Percentiles rank a stretch among this genome's conserved stretches.
Conservation (phyloP, 169 alveolate genomes). For the Babesia gibsoni region DNA sequence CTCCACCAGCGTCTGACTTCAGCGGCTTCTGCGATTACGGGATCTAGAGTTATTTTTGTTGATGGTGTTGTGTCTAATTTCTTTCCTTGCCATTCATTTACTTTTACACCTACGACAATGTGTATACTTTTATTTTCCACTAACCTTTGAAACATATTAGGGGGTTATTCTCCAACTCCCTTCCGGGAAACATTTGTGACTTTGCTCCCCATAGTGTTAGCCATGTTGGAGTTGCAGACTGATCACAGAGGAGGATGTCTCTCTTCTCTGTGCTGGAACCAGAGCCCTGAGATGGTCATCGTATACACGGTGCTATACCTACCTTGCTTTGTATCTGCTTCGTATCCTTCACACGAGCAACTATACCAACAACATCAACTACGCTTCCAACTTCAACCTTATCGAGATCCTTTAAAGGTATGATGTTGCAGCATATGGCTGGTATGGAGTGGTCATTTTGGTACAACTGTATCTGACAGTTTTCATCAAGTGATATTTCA, state of each 20-base stretch:
- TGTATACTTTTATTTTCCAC: neutral
- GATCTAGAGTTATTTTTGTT: constrained; percentile 67
- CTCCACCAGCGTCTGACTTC: constrained; percentile 70
- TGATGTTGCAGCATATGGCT: constrained; percentile 58
- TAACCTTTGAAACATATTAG: constrained; percentile 51
- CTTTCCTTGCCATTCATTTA: constrained; percentile 75
- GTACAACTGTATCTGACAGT: constrained; percentile 63
- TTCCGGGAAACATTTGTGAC: constrained; percentile 17
- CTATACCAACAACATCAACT: constrained; percentile 72
- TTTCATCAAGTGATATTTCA: constrained; percentile 71
- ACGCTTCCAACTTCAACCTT: constrained; percentile 55
- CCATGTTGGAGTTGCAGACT: constrained; percentile 63
- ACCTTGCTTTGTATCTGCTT: constrained; percentile 50
- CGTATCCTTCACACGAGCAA: constrained; percentile 12
- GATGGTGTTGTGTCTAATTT: constrained; percentile 65
- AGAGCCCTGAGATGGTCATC: constrained; percentile 43
- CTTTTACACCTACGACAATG: constrained; percentile 55
- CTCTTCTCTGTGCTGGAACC: constrained; percentile 68
- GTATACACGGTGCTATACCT: too few species aligned
- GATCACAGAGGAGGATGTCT: constrained; percentile 63
- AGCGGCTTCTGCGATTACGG: constrained; percentile 65
- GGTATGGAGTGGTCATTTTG: constrained; percentile 71
- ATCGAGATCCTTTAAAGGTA: constrained; percentile 61
- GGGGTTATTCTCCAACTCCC: constrained; percentile 42
- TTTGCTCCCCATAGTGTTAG: constrained; percentile 71